Conservation (phyloP, 2,329 filamentous ascomycete species). For the Cladosporium sp. region DNA sequence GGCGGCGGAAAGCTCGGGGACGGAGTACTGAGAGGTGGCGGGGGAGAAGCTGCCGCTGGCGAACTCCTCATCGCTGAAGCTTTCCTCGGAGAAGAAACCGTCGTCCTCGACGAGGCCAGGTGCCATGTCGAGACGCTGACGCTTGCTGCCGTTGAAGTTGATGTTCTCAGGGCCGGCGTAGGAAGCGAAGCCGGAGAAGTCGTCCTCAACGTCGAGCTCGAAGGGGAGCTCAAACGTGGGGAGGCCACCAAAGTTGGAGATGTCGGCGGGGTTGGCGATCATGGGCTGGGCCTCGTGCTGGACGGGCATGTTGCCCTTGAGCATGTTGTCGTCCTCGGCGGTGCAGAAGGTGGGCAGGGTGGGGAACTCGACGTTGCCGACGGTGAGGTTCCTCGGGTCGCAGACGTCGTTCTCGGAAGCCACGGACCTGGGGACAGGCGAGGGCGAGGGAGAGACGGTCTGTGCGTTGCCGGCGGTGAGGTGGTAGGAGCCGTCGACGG, state of each 20-base stretch:
- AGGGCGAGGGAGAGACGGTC: slow-evolving; percentile 68
- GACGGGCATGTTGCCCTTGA: slow-evolving; percentile 36
- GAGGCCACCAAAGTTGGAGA: slow-evolving; percentile 53
- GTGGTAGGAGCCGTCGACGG: slow-evolving; percentile 56
- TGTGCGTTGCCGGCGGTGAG: slow-evolving; percentile 69
- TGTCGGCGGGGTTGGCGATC: slow-evolving; percentile 36
- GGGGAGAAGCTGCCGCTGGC: slow-evolving; percentile 58
- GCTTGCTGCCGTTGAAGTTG: slow-evolving; percentile 58
- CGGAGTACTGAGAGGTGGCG: slow-evolving; percentile 45
- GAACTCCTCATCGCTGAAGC: slow-evolving; percentile 66
- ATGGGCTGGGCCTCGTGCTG: slow-evolving; percentile 8
- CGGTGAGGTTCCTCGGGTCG: slow-evolving; percentile 83
- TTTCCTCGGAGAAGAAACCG: slow-evolving; percentile 68
- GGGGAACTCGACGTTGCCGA: slow-evolving; percentile 60
- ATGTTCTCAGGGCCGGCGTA: slow-evolving; percentile 57
- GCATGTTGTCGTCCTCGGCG: slow-evolving; percentile 49
- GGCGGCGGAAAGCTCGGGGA: slow-evolving; percentile 26
- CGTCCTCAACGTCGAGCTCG: slow-evolving; percentile 85
- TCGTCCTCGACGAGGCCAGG: slow-evolving; percentile 62
- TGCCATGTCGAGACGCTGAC: slow-evolving; percentile 64
- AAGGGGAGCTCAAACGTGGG: slow-evolving; percentile 79
- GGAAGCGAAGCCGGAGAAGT: slow-evolving; percentile 70
- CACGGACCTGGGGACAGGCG: slow-evolving; percentile 66
- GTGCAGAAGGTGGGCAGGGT: slow-evolving; percentile 55
- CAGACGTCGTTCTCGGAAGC: slow-evolving; percentile 67